Evolutionary conservation across 441 rosid species (phyloP), one percentile per base, ranked within the genome.

Genomic region (Pelargonium hybrid): DNA sequence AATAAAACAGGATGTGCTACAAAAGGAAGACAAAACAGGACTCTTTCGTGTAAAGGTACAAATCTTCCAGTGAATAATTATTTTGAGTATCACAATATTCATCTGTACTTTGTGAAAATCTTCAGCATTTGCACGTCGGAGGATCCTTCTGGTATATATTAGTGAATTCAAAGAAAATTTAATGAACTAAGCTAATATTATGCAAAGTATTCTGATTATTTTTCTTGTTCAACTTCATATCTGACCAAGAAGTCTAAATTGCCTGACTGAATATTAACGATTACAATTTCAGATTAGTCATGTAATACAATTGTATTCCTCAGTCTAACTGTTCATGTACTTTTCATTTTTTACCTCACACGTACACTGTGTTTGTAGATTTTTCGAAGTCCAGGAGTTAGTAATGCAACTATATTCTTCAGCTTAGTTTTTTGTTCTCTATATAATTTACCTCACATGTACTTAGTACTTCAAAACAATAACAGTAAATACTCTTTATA

Each of bases 21-120:
- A 11, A 21, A 76, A 75, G 61, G 74, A 59, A 15, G 70, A 70
- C 63, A 65, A 66, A 68, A 69, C 77, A 65, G 52, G 69, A 21
- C 66, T 74, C 34, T 71, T 26, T 70, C 79, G 63, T 69, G 73
- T 68, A 54, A 81, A 86, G 90, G 92, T 85, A 82, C 39, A 21
- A 6, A 5, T 56, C 15, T 73, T 68, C 43, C 50, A 7, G 50
- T 43, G 50, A 43, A 8, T 41, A 6, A 41, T 43, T 43, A 13
- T 13, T 43, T 43, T 43, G 50, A 29, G 34, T 29, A 57, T 18
- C 25, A 2, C 47, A 14, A 23, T 57, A 37, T 65, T 18, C 45
- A 11, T 29, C n/a, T 11, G 45, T 17, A 64, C 34, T 15, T 26
- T 26, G 2, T 13, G 1, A 18, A 15, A 37, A 54, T 0, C n/a